phyloP scores from a whole-genome alignment of 1,284 basidiomycete genomes.

The Ustilago tritici region DNA sequence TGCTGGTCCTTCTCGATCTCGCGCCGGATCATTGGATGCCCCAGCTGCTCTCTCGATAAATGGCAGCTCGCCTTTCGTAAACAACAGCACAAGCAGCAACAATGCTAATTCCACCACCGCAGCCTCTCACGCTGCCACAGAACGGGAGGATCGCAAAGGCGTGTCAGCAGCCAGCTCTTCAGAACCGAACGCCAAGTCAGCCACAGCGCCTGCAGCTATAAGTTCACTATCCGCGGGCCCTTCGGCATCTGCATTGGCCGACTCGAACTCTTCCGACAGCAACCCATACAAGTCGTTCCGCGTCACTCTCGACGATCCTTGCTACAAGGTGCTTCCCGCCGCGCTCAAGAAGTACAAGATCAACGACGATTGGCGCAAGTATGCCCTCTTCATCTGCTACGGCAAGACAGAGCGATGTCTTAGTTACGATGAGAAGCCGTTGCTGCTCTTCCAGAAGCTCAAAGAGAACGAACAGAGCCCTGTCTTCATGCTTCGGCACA shows the following conservation, averaged over 20 bases:
- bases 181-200: constrained; percentile 18
- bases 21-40: constrained; percentile 32
- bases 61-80: constrained; percentile 16
- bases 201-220: constrained; percentile 3
- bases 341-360: constrained; percentile 99
- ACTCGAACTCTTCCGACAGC: constrained; percentile 35
- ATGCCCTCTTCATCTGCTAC: constrained; percentile 99
- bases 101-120: not conserved
- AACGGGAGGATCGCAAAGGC: constrained; percentile 35
- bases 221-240: constrained; percentile 9
- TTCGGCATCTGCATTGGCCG: constrained; percentile 16
- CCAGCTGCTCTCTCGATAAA: constrained; percentile 10
- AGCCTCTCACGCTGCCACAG: constrained; percentile 9
- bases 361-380: constrained; percentile 98
- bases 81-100: not conserved
- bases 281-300: constrained; percentile 70
- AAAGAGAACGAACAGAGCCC: constrained; percentile 98
- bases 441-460: constrained; percentile 94
- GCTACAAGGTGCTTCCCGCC: constrained; percentile 96
- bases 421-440: constrained; percentile 96
- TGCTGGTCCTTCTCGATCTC: constrained; percentile 26
- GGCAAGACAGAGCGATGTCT: constrained; percentile 91
- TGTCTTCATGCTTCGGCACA: constrained; percentile 98
- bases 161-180: not conserved
- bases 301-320: constrained; percentile 89